These are phyloP conservation scores for Ochetophila trinervis DNA, from an alignment of 306 rosid species.

Conservation along the genomic window DNA sequence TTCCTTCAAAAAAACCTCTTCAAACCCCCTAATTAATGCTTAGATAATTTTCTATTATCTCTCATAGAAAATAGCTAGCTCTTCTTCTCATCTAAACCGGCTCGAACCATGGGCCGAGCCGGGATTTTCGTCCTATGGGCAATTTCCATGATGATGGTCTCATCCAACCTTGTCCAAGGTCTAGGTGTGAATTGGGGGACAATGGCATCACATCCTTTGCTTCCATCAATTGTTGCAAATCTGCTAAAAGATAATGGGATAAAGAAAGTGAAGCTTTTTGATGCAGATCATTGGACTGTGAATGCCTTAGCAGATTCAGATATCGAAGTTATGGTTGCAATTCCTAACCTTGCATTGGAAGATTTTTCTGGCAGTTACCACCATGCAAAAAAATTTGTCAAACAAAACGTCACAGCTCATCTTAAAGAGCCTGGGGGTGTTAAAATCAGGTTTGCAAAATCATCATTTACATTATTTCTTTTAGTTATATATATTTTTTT, in stretches of 20 bases:
- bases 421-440: conserved; percentile 43
- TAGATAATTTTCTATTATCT: not conserved
- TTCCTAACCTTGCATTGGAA: conserved; percentile 57
- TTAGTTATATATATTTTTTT: not conserved
- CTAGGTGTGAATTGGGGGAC: conserved; percentile 82
- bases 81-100: not conserved
- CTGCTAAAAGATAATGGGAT: conserved; percentile 66
- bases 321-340: conserved; percentile 68
- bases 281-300: conserved; percentile 56
- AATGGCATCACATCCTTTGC: conserved; percentile 49
- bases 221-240: conserved; percentile 45
- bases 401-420: conserved; percentile 48
- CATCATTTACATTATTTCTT: not conserved
- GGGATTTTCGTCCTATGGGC: conserved; percentile 19
- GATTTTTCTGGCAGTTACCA: conserved; percentile 20
- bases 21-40: no score
- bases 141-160: conserved; percentile 17
- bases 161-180: conserved; percentile 17
- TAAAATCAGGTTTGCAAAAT: conserved; percentile 45
- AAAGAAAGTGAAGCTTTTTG: conserved; percentile 66
- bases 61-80: not conserved
- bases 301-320: conserved; percentile 51
- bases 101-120: conserved; percentile 30
- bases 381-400: conserved; percentile 58
- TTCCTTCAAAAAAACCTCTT: no score